Base-by-base conservation (phyloP, 1,284 basidiomycete species). In the Amylostereum chailletii region DNA sequence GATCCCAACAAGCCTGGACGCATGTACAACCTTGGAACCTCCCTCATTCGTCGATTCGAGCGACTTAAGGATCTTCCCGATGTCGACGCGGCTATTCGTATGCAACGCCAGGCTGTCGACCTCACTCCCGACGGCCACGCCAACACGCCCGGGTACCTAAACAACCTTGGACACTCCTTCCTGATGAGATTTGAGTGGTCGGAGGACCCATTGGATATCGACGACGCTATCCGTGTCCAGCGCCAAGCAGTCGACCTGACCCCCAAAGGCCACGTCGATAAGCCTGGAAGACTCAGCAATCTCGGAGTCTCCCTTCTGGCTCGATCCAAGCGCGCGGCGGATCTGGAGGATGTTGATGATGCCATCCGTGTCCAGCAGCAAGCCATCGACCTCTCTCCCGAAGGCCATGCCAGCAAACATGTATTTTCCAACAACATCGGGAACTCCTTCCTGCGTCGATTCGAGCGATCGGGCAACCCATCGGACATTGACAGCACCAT, bases 31-130 rank as follows among this genome's bases (percentile, higher is more conserved):
- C 29, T 43, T 7, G 42, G 42, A n/a, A 27, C 5, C 34, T 57
- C 62, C 4, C 47, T 65, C 43, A 55, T 59, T 43, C 52, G 58
- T 36, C 60, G 60, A 34, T 62, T 59, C 44, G 54, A 58, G 7
- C 54, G 46, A 39, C 29, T 53, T 7, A 55, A 55, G 3, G 29
- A 42, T 1, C 31, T 51, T 32, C 32, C 34, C 4, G 42, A 43
- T n/a, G 7, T 43, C 9, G 9, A 43, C 7, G 19, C 6, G 11
- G 42, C 42, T 4, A 43, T 43, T 43, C 27, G 4, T 4, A 30
- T 29, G 4, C 27, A 43, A 7, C n/a, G 29, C 5, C 27, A 27
- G 6, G 42, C 27, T 31, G 26, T 19, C 27, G 42, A 43, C 29
- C 42, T 43, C 42, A 43, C 42, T 11, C 42, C 42, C 42, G 19